Percentiles rank a stretch among this genome's conserved stretches.
Conservation (phyloP, 306 rosid genomes). For the Phaseolus lunatus region DNA sequence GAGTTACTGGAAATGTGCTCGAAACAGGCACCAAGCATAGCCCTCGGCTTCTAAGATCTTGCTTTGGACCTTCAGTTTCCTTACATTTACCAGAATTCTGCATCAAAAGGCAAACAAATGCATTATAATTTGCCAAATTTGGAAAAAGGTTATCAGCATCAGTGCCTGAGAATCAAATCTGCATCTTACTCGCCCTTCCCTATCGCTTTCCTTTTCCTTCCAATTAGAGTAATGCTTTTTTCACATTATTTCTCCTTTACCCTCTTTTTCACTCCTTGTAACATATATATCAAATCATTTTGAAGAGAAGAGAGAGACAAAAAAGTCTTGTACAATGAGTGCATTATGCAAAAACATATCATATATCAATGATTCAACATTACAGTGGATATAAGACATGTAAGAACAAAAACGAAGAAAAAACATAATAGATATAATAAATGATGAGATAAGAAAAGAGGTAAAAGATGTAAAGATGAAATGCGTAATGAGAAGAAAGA, state of each 20-base stretch:
- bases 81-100: slow-evolving; percentile 77
- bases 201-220: slow-evolving; percentile 14
- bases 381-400: not conserved
- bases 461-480: not conserved
- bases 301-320: not conserved
- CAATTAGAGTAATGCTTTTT: not conserved
- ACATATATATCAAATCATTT: not conserved
- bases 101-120: slow-evolving; percentile 9
- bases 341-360: not conserved
- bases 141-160: slow-evolving; percentile 12
- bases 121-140: slow-evolving; percentile 15
- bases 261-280: not conserved
- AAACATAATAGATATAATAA: not conserved
- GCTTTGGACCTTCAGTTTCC: slow-evolving; percentile 74
- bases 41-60: slow-evolving; percentile 93
- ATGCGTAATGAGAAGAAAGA: not conserved
- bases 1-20: slow-evolving; percentile 90
- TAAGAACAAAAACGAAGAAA: not conserved
- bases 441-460: not conserved
- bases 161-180: slow-evolving; percentile 29
- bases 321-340: not conserved
- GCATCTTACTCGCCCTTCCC: not conserved
- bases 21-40: slow-evolving; percentile 95
- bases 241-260: not conserved
- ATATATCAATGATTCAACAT: not conserved